Evolutionary conservation across 2,329 filamentous ascomycete genomes (phyloP).

Genomic region (Acephala macrosclerotiorum): DNA sequence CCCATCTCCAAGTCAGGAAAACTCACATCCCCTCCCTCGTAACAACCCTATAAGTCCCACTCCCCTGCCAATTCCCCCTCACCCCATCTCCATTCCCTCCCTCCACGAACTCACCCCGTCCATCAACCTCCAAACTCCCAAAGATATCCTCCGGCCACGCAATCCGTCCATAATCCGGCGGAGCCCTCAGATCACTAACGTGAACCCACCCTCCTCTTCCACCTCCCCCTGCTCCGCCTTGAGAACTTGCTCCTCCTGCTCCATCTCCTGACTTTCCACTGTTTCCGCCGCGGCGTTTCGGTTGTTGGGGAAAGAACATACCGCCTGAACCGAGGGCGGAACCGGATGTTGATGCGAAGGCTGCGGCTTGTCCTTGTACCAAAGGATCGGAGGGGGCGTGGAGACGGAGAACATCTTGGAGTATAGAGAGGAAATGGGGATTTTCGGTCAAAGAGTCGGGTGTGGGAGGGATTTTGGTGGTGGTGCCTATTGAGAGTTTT

Average conservation of each 20-base stretch:
- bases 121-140: conserved; percentile 71
- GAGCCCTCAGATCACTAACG: conserved; percentile 68
- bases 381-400: conserved; percentile 64
- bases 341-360: conserved; percentile 65
- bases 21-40: conserved; percentile 74
- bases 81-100: conserved; percentile 40
- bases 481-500: conserved; percentile 64
- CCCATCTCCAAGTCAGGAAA: too few relatives aligned
- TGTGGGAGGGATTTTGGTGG: conserved; percentile 65
- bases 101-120: conserved; percentile 59
- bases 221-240: conserved; percentile 67
- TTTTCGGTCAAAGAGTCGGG: conserved; percentile 67
- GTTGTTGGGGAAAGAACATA: conserved; percentile 52
- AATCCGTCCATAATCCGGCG: conserved; percentile 72
- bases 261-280: conserved; percentile 54
- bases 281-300: conserved; percentile 44
- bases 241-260: conserved; percentile 62
- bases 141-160: conserved; percentile 75
- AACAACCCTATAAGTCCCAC: conserved; percentile 68
- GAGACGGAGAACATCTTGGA: conserved; percentile 62
- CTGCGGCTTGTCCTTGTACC: conserved; percentile 62
- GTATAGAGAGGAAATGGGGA: conserved; percentile 62
- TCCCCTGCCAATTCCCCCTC: conserved; percentile 61
- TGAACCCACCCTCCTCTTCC: conserved; percentile 70
- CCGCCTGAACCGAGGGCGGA: conserved; percentile 60